Base-by-base conservation (phyloP, 495 filamentous ascomycete genomes). In the Copromyces sp. region DNA sequence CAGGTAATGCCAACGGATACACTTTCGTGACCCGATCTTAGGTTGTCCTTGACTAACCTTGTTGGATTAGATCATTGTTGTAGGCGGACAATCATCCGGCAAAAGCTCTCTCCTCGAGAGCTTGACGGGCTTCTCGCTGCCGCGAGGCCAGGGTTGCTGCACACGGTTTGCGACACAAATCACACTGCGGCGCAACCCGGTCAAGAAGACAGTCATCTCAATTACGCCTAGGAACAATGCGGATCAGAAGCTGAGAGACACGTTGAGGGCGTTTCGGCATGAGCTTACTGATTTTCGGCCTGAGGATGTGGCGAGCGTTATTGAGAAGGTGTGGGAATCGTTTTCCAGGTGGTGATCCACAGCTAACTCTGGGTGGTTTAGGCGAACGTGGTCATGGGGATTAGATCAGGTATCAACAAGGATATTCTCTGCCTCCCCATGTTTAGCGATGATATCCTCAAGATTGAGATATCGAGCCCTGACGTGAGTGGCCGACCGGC, bases 91-190 rank as follows among this genome's bases (percentile, higher is more conserved):
- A 75, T 86, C 84, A 0, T 84, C 83, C 7, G 87, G 88, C 16
- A 90, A 90, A 73, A 83, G 78, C 41, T 88, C 85, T 0, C 76
- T 87, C 6, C 79, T 88, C 2, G 84, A 88, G 79, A 82, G 83
- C 44, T 68, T 89, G 38, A 88, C 86, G 3, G 82, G 81, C 4
- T 80, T 89, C 68, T 81, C 84, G 2, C 87, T 89, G 69, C 86
- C 87, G n/a, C 80, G 82, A 39, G 82, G 79, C 38, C 79, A 79
- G 12, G 83, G 83, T n/a, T 82, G 89, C 17, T 89, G 86, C 75
- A 91, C 89, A 0, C 81, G 88, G 0, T 88, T 86, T 72, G 87
- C 86, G 3, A 90, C 88, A 0, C 84, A 90, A 75, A 90, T 90
- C 70, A 85, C 83, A 1, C 86, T 83, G 70, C 86, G 85, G 39